These are phyloP conservation scores for Podospora pseudoanserina DNA, from an alignment of 495 filamentous ascomycete genomes.

Conservation along the genomic window DNA sequence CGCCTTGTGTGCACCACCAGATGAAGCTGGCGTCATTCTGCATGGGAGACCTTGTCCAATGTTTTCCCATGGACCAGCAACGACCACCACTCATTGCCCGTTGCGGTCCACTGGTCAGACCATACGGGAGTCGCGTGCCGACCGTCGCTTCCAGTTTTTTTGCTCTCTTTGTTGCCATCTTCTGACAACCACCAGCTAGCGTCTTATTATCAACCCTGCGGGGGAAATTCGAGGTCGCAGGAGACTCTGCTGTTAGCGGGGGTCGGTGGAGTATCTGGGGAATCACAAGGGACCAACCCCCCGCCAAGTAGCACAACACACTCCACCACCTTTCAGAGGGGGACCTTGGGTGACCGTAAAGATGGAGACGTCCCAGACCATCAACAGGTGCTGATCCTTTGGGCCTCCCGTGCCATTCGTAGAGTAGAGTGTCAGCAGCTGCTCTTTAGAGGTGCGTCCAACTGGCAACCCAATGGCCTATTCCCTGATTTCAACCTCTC, in stretches of 20 bases:
- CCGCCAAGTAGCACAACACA: not conserved
- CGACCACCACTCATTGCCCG: not conserved
- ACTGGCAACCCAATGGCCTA: not conserved
- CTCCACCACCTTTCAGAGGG: not conserved
- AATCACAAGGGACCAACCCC: not conserved
- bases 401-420: not conserved
- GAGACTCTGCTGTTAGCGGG: not conserved
- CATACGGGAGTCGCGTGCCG: constrained; percentile 5
- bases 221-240: not conserved
- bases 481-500: not conserved
- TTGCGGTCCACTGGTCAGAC: not conserved
- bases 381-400: not conserved
- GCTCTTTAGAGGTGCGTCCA: not conserved
- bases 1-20: not conserved
- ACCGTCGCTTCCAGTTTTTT: not conserved
- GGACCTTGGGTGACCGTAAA: not conserved
- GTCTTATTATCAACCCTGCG: not conserved
- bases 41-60: not conserved
- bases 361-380: not conserved
- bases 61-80: not conserved
- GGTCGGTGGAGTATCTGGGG: not conserved
- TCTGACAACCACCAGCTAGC: not conserved
- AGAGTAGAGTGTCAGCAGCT: not conserved
- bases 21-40: constrained; percentile 8
- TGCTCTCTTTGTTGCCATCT: not conserved